A percentile compares a stretch with the other conserved stretches of the same genome.
Conservation (phyloP, 139 green algal genomes). For the Nannochloris sp. region DNA sequence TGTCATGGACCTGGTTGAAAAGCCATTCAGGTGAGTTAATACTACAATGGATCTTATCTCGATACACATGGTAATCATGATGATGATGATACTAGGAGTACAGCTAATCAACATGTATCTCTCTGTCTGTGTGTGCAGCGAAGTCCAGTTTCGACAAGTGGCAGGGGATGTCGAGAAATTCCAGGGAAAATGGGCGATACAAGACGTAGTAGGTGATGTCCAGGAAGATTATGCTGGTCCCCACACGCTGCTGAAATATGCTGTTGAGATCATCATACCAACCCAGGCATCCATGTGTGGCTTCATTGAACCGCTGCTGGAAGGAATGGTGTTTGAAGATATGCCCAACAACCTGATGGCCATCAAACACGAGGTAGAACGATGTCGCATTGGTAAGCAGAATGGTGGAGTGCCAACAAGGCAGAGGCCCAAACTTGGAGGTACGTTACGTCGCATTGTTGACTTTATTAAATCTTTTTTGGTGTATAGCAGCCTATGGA, state of each 20-base stretch:
- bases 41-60: not conserved
- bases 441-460: slow-evolving; percentile 3
- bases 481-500: too few species aligned
- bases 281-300: slow-evolving; percentile 18
- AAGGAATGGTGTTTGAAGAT: slow-evolving; percentile 48
- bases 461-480: not conserved
- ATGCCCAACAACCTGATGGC: slow-evolving; percentile 42
- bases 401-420: not conserved
- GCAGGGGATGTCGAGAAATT: slow-evolving; percentile 41
- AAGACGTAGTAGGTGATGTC: slow-evolving; percentile 3
- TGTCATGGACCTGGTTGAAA: slow-evolving; percentile 48
- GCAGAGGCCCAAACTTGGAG: not conserved
- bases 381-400: not conserved
- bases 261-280: slow-evolving; percentile 44
- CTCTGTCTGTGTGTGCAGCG: slow-evolving; percentile 5
- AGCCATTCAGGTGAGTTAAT: not conserved
- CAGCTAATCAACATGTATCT: too few species aligned
- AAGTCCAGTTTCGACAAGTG: slow-evolving; percentile 53
- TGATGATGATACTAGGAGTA: too few species aligned
- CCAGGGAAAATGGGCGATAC: slow-evolving; percentile 55
- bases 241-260: slow-evolving; percentile 49
- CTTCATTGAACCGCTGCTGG: slow-evolving; percentile 47
- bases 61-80: not conserved
- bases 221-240: not conserved
- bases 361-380: slow-evolving; percentile 38